Conservation (phyloP, 306 rosid species). For the Canavalia ensiformis region DNA sequence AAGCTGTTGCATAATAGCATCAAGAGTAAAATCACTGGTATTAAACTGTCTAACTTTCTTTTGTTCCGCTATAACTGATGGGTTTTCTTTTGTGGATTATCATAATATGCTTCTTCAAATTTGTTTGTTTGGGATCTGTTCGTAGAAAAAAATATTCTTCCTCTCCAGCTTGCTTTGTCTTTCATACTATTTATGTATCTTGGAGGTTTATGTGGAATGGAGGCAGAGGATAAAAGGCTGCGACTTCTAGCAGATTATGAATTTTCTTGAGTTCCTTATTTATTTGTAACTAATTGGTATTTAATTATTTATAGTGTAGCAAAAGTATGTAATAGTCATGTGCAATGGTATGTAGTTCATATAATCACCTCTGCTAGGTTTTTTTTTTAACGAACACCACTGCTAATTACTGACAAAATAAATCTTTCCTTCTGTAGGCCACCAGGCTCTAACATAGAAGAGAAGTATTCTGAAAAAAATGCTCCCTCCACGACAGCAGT, state of each 20-base stretch:
- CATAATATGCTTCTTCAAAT: not conserved
- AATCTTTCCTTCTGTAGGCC: slow-evolving; percentile 63
- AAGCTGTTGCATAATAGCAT: slow-evolving; percentile 5
- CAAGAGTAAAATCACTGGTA: not conserved
- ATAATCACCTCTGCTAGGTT: slow-evolving; percentile 21
- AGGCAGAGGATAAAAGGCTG: slow-evolving; percentile 28
- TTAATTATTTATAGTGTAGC: not conserved
- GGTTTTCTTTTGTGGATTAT: slow-evolving; percentile 19
- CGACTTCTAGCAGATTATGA: slow-evolving; percentile 7
- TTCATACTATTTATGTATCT: not conserved
- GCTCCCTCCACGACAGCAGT: slow-evolving; percentile 91
- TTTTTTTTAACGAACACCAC: not conserved
- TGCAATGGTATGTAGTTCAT: slow-evolving; percentile 27
- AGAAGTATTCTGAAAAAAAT: slow-evolving; percentile 59
- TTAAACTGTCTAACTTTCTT: not conserved
- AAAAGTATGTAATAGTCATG: not conserved
- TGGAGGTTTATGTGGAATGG: slow-evolving; percentile 2
- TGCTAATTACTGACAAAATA: slow-evolving; percentile 43
- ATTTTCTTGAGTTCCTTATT: slow-evolving; percentile 1
- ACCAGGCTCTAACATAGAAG: slow-evolving; percentile 72
- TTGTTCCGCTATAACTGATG: not conserved
- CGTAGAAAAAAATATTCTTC: not conserved
- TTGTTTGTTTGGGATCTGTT: not conserved
- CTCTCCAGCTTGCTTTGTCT: not conserved
- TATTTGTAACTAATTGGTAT: slow-evolving; percentile 5